Evolutionary conservation across 2,329 filamentous ascomycete species (phyloP), one percentile per base, ranked within the genome.

Genomic region (Graphiopsis chlorocephala): DNA sequence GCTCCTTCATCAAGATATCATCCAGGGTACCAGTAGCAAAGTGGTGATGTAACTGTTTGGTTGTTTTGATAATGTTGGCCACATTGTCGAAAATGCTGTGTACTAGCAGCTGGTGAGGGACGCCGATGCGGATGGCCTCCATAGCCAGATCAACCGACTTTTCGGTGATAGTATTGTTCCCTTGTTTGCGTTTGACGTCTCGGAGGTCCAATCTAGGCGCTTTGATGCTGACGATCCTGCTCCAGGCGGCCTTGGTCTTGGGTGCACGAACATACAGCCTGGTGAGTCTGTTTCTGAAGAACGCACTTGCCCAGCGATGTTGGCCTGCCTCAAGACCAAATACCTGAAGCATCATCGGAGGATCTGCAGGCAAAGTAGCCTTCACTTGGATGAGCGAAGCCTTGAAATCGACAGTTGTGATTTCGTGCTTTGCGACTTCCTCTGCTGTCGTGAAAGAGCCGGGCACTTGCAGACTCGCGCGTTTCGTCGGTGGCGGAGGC

Each of bases 1-100:
- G 92, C 11, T 85, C 85, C 77, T 97, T 97, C 17, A 90, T 88
- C 2, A 97, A 82, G 38, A 96, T 89, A 74, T 97, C 96, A 67
- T 97, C 92, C 70, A 94, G 91, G 0, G 89, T 92, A 0, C 91
- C 90, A 0, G 92, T 96, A 75, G 87, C 88, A 81, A 98, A 97
- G 12, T 94, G 89, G 78, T 98, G 92, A 68, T 96, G 91, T n/a
- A 99, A 84, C 73, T 99, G 95, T 74, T 94, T 85, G 17, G 90
- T 87, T 1, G 93, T 90, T 77, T 99, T 99, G 69, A 91, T 80
- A 0, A 91, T 88, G 72, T 97, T 99, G 71, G 91, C 87, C 60
- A 96, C 82, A 72, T 98, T 99, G 79, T 99, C 95, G n/a, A 94
- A 90, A 66, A 99, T 90, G 66, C 89, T 90, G 77, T 95, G 90